phyloP scores from a whole-genome alignment of 1,139 yeast genomes.

The Maudiozyma humilis region DNA sequence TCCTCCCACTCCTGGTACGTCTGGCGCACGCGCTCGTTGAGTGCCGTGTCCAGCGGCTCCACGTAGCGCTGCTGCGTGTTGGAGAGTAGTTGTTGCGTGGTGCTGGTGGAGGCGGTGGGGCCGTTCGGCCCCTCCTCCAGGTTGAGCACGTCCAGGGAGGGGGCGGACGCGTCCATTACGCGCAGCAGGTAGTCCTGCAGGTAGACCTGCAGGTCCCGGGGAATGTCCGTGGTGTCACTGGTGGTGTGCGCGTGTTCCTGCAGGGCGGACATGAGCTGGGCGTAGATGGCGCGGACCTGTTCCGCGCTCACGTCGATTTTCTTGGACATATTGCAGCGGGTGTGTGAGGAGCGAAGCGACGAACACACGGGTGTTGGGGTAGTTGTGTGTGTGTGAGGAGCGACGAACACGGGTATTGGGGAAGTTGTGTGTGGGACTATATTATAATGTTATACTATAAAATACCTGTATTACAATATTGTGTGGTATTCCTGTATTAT shows the following conservation, averaged over 20 bases:
- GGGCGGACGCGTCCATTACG: slow-evolving; percentile 44
- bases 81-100: slow-evolving; percentile 13
- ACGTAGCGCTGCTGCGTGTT: slow-evolving; percentile 31
- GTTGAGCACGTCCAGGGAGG: slow-evolving; percentile 41
- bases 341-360: not conserved
- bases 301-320: slow-evolving; percentile 21
- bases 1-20: slow-evolving; percentile 49
- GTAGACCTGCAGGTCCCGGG: slow-evolving; percentile 37
- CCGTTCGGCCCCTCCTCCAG: slow-evolving; percentile 10
- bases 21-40: slow-evolving; percentile 47
- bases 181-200: slow-evolving; percentile 40
- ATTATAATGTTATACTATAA: no score
- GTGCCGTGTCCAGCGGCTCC: slow-evolving; percentile 56
- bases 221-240: slow-evolving; percentile 24
- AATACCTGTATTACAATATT: no score
- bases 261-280: slow-evolving; percentile 22
- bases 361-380: no score
- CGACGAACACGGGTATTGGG: no score
- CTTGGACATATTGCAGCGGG: not conserved
- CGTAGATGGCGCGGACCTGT: slow-evolving; percentile 25
- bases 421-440: no score
- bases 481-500: no score
- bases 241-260: slow-evolving; percentile 17
- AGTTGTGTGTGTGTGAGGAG: no score
- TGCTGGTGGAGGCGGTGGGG: slow-evolving; percentile 10